Evolutionary conservation across 371 early-diverging fungal genomes (phyloP).

Genomic region (Syncephalis plumigaleata): DNA sequence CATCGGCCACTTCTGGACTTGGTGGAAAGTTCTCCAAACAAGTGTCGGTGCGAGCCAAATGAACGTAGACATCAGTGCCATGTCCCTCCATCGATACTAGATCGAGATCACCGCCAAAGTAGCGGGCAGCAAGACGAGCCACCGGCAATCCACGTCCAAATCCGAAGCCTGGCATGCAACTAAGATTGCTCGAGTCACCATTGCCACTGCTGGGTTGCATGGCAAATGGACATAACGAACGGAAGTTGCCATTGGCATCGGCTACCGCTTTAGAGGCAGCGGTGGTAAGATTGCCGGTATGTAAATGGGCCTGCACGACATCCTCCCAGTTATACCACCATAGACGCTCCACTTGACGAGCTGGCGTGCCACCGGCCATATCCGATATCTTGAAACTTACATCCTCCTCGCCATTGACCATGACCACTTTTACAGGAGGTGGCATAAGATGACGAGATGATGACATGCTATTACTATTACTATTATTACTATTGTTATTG

Average conservation of each 20-base stretch:
- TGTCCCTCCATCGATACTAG: constrained; percentile 51
- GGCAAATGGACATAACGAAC: too few relatives aligned
- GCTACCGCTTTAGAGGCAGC: neutral
- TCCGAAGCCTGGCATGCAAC: constrained; percentile 22
- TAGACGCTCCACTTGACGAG: constrained; percentile 21
- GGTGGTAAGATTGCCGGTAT: neutral
- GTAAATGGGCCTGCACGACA: constrained; percentile 4
- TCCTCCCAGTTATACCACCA: constrained; percentile 19
- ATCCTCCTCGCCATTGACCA: constrained; percentile 38
- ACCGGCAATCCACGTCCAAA: constrained; percentile 22
- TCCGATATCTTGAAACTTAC: constrained; percentile 38
- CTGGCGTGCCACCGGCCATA: constrained; percentile 35
- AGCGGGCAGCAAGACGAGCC: constrained; percentile 14
- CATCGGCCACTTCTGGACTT: too few relatives aligned
- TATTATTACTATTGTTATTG: too few relatives aligned
- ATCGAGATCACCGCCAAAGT: constrained; percentile 59
- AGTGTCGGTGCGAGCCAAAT: constrained; percentile 33
- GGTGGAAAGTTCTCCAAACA: constrained; percentile 27
- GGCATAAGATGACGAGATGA: constrained; percentile 5
- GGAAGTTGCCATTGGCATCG: neutral
- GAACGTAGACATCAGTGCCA: constrained; percentile 56
- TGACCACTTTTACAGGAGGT: constrained; percentile 23
- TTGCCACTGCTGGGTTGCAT: too few relatives aligned
- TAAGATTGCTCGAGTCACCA: constrained; percentile 2
- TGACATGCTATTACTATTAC: too few relatives aligned